Conservation (phyloP, 2,329 filamentous ascomycete species). For the Ascocoryne sarcoides region DNA sequence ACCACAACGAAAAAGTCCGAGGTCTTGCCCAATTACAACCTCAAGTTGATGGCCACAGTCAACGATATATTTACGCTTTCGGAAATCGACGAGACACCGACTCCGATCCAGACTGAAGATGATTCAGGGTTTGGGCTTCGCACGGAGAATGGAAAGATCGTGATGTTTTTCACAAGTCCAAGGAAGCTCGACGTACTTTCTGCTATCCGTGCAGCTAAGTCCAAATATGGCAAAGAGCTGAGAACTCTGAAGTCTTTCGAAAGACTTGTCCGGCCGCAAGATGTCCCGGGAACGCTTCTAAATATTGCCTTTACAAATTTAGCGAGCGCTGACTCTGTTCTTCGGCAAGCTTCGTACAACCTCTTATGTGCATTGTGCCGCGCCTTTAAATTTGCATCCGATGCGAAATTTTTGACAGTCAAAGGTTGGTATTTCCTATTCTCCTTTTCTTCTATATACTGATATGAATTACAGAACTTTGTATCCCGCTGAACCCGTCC, state of each 20-base stretch:
- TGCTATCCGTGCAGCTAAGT: slow-evolving; percentile 53
- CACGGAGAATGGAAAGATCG: slow-evolving; percentile 60
- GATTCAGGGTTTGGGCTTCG: slow-evolving; percentile 59
- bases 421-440: slow-evolving; percentile 38
- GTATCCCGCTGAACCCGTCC: slow-evolving; percentile 53
- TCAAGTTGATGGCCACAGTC: slow-evolving; percentile 52
- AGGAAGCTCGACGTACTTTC: slow-evolving; percentile 55
- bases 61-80: slow-evolving; percentile 63
- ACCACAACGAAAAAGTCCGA: slow-evolving; percentile 63
- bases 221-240: slow-evolving; percentile 55
- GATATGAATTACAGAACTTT: slow-evolving; percentile 41
- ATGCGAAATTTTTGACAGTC: slow-evolving; percentile 51
- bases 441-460: background rate
- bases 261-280: slow-evolving; percentile 57
- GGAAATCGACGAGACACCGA: slow-evolving; percentile 59
- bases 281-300: slow-evolving; percentile 60
- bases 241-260: slow-evolving; percentile 53
- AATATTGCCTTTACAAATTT: slow-evolving; percentile 61
- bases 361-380: slow-evolving; percentile 57
- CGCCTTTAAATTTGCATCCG: slow-evolving; percentile 57
- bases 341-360: slow-evolving; percentile 59
- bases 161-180: slow-evolving; percentile 63
- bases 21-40: slow-evolving; percentile 47
- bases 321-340: slow-evolving; percentile 49
- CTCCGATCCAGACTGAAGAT: slow-evolving; percentile 55